Percentiles rank a stretch among this genome's conserved stretches.
These are phyloP conservation scores for Tardiomyces depauwii DNA, from an alignment of 1,139 yeast genomes.

Conservation along the genomic window DNA sequence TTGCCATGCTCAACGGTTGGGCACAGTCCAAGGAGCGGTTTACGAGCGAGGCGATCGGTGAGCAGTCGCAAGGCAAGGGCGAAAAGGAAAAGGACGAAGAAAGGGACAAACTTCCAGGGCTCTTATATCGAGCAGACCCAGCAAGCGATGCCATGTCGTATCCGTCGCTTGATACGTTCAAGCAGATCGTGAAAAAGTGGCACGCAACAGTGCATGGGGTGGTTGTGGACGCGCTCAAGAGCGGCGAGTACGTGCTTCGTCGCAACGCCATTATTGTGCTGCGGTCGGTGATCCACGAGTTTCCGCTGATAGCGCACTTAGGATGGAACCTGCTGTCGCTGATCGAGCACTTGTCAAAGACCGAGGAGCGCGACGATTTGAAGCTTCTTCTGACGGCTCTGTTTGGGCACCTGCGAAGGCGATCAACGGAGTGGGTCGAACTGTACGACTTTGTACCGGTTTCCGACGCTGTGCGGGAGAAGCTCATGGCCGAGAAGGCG, in stretches of 20 bases:
- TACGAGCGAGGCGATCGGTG: slow-evolving; percentile 23
- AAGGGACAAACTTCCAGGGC: slow-evolving; percentile 19
- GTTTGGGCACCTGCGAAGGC: slow-evolving; percentile 48
- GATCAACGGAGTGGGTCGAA: slow-evolving; percentile 45
- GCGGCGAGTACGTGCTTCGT: slow-evolving; percentile 66
- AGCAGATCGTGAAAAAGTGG: not conserved
- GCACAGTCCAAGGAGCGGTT: slow-evolving; percentile 21
- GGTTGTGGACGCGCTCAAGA: slow-evolving; percentile 38
- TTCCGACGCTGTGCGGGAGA: slow-evolving; percentile 12
- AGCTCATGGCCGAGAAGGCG: slow-evolving; percentile 11
- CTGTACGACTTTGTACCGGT: slow-evolving; percentile 19
- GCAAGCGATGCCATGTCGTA: slow-evolving; percentile 76
- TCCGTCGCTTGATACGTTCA: slow-evolving; percentile 51
- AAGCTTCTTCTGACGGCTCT: slow-evolving; percentile 70
- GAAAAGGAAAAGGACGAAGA: slow-evolving; percentile 13
- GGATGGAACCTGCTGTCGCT: slow-evolving; percentile 40
- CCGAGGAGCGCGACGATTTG: slow-evolving; percentile 70
- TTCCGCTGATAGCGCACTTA: slow-evolving; percentile 62
- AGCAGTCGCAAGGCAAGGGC: slow-evolving; percentile 1
- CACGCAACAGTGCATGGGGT: slow-evolving; percentile 31
- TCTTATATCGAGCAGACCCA: slow-evolving; percentile 41
- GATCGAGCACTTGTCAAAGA: slow-evolving; percentile 37
- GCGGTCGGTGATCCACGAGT: slow-evolving; percentile 53
- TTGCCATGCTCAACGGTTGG: slow-evolving; percentile 39
- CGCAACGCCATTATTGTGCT: slow-evolving; percentile 71